These are phyloP conservation scores for Drechslerella dactyloides DNA, from an alignment of 2,329 filamentous ascomycete genomes.

Conservation along the genomic window DNA sequence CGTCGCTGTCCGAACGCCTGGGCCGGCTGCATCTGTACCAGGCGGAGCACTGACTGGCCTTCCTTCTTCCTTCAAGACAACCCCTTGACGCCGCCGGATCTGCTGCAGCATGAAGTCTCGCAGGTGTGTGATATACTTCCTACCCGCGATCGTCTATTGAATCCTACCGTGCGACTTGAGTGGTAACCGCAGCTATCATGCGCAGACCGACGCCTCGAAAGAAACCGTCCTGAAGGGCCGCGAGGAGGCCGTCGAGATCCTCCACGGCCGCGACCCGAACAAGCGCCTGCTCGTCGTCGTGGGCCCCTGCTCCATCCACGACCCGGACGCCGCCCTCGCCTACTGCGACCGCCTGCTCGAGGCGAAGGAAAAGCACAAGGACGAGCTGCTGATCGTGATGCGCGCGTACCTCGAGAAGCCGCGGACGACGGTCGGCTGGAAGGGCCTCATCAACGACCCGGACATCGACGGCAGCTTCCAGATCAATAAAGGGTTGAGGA, in stretches of 20 bases:
- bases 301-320: conserved; percentile 96
- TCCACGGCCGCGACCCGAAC: conserved; percentile 70
- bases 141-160: background rate
- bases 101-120: conserved; percentile 91
- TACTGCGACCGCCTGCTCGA: conserved; percentile 81
- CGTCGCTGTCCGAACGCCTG: conserved; percentile 28
- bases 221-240: conserved; percentile 68
- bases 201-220: conserved; percentile 58
- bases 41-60: conserved; percentile 42
- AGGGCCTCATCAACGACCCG: conserved; percentile 98
- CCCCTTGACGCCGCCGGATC: conserved; percentile 86
- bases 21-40: conserved; percentile 50
- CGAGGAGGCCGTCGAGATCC: conserved; percentile 71
- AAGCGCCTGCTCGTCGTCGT: conserved; percentile 90
- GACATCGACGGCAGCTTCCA: conserved; percentile 97
- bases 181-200: no score
- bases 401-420: conserved; percentile 99
- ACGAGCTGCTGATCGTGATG: conserved; percentile 93
- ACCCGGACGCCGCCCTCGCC: conserved; percentile 83
- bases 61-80: conserved; percentile 64
- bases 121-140: conserved; percentile 57
- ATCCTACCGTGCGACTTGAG: background rate
- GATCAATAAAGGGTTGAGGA: conserved; percentile 96
- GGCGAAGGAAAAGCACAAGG: conserved; percentile 77
- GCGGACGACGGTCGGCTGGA: conserved; percentile 97